Conservation (phyloP, 2,329 filamentous ascomycete genomes). For the Fusarium sororula region DNA sequence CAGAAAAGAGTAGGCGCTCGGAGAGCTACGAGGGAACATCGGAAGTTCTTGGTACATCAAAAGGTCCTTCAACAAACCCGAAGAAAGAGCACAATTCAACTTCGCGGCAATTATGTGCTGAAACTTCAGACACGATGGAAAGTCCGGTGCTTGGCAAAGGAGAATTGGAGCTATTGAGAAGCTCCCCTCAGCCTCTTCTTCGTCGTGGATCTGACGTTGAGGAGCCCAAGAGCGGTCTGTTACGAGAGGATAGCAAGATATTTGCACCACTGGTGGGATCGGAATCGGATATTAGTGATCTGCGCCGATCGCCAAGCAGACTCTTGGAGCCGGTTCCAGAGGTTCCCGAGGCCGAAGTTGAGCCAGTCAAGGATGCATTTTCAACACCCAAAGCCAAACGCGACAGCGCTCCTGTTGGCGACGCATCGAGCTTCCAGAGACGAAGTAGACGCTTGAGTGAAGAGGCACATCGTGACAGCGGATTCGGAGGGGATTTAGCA, state of each 20-base stretch:
- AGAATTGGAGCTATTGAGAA: slow-evolving; percentile 28
- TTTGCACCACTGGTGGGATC: slow-evolving; percentile 33
- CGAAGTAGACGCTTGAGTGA: slow-evolving; percentile 49
- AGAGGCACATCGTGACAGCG: slow-evolving; percentile 61
- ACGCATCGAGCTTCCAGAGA: slow-evolving; percentile 50
- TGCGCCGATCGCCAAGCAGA: slow-evolving; percentile 54
- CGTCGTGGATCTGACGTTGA: slow-evolving; percentile 44
- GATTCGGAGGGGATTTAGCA: slow-evolving; percentile 55
- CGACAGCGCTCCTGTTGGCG: slow-evolving; percentile 48
- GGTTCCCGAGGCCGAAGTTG: slow-evolving; percentile 56
- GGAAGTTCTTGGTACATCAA: slow-evolving; percentile 4
- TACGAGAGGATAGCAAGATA: slow-evolving; percentile 45
- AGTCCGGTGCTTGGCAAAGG: slow-evolving; percentile 51
- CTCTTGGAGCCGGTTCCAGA: slow-evolving; percentile 64
- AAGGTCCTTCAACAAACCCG: slow-evolving; percentile 31
- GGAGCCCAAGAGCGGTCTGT: slow-evolving; percentile 43
- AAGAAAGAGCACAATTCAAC: slow-evolving; percentile 39
- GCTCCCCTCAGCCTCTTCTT: slow-evolving; percentile 42
- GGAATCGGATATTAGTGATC: slow-evolving; percentile 48
- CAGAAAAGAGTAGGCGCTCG: slow-evolving; percentile 5
- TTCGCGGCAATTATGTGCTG: slow-evolving; percentile 32
- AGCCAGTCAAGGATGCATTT: slow-evolving; percentile 18
- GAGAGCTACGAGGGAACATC: slow-evolving; percentile 1
- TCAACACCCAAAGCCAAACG: slow-evolving; percentile 47
- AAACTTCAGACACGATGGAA: slow-evolving; percentile 46